Conservation (phyloP, 2,329 filamentous ascomycete genomes). For the Arthrobotrys pseudoclavata region DNA sequence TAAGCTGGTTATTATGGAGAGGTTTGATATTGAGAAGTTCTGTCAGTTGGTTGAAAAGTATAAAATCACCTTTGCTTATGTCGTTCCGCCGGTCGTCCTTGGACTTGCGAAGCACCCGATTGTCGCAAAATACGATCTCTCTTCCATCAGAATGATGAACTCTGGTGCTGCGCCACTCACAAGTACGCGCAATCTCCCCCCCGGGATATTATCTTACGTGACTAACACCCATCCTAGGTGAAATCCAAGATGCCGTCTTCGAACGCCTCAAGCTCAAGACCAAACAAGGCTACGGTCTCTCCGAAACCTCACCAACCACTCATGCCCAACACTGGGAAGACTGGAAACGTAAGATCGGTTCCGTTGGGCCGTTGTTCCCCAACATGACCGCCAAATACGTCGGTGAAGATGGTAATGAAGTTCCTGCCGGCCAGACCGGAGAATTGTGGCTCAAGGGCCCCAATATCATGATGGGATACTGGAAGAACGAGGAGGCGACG, state of each 20-base stretch:
- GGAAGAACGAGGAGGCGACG: conserved; percentile 79
- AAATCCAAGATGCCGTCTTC: conserved; percentile 83
- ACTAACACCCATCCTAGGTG: conserved; percentile 65
- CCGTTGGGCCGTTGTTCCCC: conserved; percentile 81
- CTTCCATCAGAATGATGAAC: conserved; percentile 83
- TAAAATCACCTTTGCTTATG: conserved; percentile 69
- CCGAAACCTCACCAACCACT: conserved; percentile 85
- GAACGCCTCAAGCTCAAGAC: conserved; percentile 80
- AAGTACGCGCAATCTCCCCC: conserved; percentile 62
- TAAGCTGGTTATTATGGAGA: conserved; percentile 78
- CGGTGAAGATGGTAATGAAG: conserved; percentile 73
- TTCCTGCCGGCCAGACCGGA: conserved; percentile 75
- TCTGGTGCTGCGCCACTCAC: conserved; percentile 89
- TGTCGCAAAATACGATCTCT: conserved; percentile 84
- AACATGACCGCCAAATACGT: conserved; percentile 85
- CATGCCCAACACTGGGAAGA: conserved; percentile 80
- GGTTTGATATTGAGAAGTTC: conserved; percentile 85
- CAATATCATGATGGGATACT: conserved; percentile 83
- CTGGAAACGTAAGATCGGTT: conserved; percentile 82
- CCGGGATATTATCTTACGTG: not conserved
- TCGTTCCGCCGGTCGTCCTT: conserved; percentile 87
- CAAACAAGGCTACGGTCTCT: conserved; percentile 93
- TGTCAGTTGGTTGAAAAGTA: conserved; percentile 82
- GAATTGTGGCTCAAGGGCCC: conserved; percentile 84
- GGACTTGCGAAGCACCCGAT: conserved; percentile 82